Percentiles rank a stretch among this genome's conserved stretches.
Evolutionary conservation across 2,329 filamentous ascomycete genomes (phyloP).

Genomic region (Trichoderma sp.): DNA sequence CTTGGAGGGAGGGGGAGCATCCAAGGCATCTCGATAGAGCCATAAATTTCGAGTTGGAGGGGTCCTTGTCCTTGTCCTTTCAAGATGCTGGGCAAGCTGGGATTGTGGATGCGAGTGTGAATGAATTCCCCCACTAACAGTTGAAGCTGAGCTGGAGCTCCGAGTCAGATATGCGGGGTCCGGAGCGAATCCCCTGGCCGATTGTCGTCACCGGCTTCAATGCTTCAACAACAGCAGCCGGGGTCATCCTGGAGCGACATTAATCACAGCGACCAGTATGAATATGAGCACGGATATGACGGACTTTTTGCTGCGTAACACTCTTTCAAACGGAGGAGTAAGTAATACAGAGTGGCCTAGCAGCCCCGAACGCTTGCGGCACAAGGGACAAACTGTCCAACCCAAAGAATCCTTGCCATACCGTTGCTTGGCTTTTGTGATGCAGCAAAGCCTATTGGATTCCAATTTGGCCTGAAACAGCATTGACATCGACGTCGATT

Average conservation of each 20-base stretch:
- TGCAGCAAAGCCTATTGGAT: not conserved
- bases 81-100: not conserved
- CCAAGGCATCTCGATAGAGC: not conserved
- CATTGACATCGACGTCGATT: not conserved
- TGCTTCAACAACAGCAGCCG: not conserved
- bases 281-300: not conserved
- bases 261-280: not conserved
- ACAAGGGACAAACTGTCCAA: not conserved
- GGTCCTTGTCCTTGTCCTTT: not conserved
- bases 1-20: not conserved
- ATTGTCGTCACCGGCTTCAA: not conserved
- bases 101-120: not conserved
- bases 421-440: not conserved
- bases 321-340: not conserved
- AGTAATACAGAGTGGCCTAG: not conserved
- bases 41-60: not conserved
- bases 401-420: not conserved
- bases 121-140: not conserved
- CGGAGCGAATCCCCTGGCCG: not conserved
- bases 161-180: not conserved
- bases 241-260: not conserved
- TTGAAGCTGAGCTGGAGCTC: not conserved
- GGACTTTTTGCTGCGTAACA: not conserved
- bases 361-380: not conserved
- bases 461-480: not conserved